Percentiles rank a stretch among this genome's conserved stretches.
Conservation (phyloP, 192 early-diverging fungal species). For the Backusella australiensis region DNA sequence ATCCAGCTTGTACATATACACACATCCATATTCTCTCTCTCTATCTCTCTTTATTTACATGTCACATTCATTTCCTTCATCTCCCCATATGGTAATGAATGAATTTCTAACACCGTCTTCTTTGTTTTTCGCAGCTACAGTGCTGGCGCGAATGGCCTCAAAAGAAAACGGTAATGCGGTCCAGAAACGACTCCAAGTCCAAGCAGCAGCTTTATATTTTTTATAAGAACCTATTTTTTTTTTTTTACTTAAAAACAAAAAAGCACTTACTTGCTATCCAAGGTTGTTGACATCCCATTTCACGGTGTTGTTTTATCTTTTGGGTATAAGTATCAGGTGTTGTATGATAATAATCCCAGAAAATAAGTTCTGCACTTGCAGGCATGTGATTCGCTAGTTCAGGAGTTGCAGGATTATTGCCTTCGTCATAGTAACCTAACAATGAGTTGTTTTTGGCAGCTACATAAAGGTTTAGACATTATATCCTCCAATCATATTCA, state of each 20-base stretch:
- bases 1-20: not conserved
- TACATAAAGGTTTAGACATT: constrained; percentile 25
- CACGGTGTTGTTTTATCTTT: constrained; percentile 83
- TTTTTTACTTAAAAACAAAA: not conserved
- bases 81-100: constrained; percentile 88
- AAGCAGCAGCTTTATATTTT: constrained; percentile 43
- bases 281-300: constrained; percentile 71
- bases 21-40: not conserved
- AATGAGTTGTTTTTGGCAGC: constrained; percentile 82
- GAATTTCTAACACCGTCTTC: constrained; percentile 61
- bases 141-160: constrained; percentile 70
- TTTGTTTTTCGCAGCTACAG: constrained; percentile 62
- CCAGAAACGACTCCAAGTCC: constrained; percentile 88
- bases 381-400: constrained; percentile 64
- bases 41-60: constrained; percentile 36
- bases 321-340: constrained; percentile 62
- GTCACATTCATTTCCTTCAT: constrained; percentile 91
- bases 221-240: not conserved
- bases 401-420: constrained; percentile 50
- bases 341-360: constrained; percentile 90
- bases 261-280: constrained; percentile 73
- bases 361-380: constrained; percentile 65
- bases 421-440: constrained; percentile 77
- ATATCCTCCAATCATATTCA: not conserved
- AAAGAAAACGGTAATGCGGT: constrained; percentile 79